Percentiles rank a stretch among this genome's conserved stretches.
phyloP scores from a whole-genome alignment of 2,329 filamentous ascomycete genomes.

The Pseudogymnoascus sp. region DNA sequence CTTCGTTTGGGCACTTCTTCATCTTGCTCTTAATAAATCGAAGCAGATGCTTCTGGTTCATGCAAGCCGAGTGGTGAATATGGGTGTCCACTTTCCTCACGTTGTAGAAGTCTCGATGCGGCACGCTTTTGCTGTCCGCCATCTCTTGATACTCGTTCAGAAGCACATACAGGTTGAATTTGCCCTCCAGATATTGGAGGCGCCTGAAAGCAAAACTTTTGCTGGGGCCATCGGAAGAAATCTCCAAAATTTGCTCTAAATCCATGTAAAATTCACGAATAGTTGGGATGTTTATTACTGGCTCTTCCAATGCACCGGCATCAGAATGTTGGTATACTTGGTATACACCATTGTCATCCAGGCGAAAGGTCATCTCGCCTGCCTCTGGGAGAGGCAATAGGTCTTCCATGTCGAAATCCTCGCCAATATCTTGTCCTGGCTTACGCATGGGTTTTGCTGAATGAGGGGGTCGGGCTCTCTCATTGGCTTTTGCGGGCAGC shows the following conservation, averaged over 20 bases:
- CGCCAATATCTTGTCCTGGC: conserved; percentile 81
- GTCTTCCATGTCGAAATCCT: conserved; percentile 82
- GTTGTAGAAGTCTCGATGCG: conserved; percentile 98
- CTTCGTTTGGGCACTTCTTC: conserved; percentile 94
- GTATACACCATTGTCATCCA: conserved; percentile 82
- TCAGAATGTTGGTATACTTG: conserved; percentile 75
- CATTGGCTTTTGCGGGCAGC: conserved; percentile 21
- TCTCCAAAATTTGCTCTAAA: conserved; percentile 73
- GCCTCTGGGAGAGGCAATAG: conserved; percentile 64
- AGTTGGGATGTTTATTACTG: conserved; percentile 78
- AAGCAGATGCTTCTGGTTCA: conserved; percentile 98
- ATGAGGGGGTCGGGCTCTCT: not conserved
- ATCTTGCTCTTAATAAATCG: conserved; percentile 99
- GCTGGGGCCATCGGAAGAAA: conserved; percentile 91
- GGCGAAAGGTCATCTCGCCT: conserved; percentile 65
- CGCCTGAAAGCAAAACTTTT: conserved; percentile 96
- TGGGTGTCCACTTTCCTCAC: conserved; percentile 98
- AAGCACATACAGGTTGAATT: conserved; percentile 89
- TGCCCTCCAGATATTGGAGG: conserved; percentile 90
- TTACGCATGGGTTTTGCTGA: conserved; percentile 52
- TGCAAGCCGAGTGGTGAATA: conserved; percentile 97
- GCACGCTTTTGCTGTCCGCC: conserved; percentile 94
- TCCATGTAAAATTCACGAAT: conserved; percentile 95
- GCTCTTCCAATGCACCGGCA: conserved; percentile 54
- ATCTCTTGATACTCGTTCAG: conserved; percentile 97